A percentile compares a stretch with the other conserved stretches of the same genome.
Conservation (phyloP, 1,284 basidiomycete species). For the Stygiomarasmius scandens region DNA sequence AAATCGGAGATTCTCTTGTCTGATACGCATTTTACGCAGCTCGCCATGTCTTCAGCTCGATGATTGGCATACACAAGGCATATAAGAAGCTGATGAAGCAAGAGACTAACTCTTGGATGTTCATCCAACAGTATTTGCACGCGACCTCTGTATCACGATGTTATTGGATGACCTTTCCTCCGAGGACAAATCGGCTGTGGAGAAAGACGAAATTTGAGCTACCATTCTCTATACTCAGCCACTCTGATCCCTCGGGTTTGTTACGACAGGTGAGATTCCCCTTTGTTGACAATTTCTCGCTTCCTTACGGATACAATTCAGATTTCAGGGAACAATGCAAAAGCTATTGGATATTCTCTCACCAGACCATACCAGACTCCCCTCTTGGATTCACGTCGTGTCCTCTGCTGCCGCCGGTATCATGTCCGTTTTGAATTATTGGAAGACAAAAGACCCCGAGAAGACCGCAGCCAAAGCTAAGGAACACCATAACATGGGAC, state of each 20-base stretch:
- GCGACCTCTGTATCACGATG: neutral
- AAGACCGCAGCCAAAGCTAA: slow-evolving; percentile 8
- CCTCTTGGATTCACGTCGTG: too few relatives aligned
- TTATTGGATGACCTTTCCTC: neutral
- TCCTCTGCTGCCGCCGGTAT: too few relatives aligned
- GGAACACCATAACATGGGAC: neutral
- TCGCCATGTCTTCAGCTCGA: neutral
- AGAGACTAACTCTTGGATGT: neutral
- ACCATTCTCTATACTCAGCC: too few relatives aligned
- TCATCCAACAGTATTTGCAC: neutral
- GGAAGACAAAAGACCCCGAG: slow-evolving; percentile 17
- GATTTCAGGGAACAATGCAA: too few relatives aligned
- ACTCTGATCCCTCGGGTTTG: too few relatives aligned
- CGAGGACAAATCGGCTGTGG: neutral
- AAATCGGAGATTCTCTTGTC: neutral
- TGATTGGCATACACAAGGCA: neutral
- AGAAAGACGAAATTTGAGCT: too few relatives aligned
- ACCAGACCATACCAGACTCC: too few relatives aligned
- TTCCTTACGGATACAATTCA: too few relatives aligned
- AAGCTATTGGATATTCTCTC: too few relatives aligned
- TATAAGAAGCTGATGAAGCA: neutral
- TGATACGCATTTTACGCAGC: neutral
- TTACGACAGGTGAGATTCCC: too few relatives aligned
- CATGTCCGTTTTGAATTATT: slow-evolving; percentile 21
- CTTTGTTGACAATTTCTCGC: too few relatives aligned